Conservation (phyloP, 2,329 filamentous ascomycete species). For the Arachnomyces sp. region DNA sequence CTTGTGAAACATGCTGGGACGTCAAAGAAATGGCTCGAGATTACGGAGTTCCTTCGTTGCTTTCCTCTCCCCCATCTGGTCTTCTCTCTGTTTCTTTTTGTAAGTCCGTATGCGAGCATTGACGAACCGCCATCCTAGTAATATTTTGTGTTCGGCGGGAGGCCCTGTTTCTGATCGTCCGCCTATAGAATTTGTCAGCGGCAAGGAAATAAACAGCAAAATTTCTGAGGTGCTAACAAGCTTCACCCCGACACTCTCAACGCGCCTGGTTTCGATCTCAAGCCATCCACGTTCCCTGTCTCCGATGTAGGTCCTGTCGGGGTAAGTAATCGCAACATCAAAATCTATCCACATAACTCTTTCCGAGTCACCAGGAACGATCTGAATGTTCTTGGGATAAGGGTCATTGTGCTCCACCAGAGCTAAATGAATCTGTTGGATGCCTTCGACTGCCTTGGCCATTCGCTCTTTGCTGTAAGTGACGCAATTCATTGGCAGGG, state of each 20-base stretch:
- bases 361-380: conserved; percentile 8
- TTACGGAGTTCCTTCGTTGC: no score
- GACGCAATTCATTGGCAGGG: conserved; percentile 9
- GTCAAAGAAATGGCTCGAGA: not conserved
- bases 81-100: no score
- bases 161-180: conserved; percentile 11
- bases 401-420: conserved; percentile 13
- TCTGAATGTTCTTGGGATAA: conserved; percentile 13
- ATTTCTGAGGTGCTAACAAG: conserved; percentile 9
- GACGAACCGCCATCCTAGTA: conserved; percentile 9
- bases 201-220: not conserved
- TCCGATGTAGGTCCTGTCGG: not conserved
- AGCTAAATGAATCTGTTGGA: conserved; percentile 11
- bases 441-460: conserved; percentile 8
- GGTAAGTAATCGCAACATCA: conserved; percentile 5
- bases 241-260: conserved; percentile 7
- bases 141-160: conserved; percentile 12
- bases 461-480: conserved; percentile 11
- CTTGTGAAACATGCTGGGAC: no score
- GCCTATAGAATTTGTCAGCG: conserved; percentile 8
- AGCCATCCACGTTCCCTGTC: conserved; percentile 4
- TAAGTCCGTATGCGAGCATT: no score
- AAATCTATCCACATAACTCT: conserved; percentile 10
- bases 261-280: conserved; percentile 6
- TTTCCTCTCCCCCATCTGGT: no score